Evolutionary conservation across 2,329 filamentous ascomycete genomes (phyloP), one percentile per base, ranked within the genome.

Genomic region (Xylaria sp.): DNA sequence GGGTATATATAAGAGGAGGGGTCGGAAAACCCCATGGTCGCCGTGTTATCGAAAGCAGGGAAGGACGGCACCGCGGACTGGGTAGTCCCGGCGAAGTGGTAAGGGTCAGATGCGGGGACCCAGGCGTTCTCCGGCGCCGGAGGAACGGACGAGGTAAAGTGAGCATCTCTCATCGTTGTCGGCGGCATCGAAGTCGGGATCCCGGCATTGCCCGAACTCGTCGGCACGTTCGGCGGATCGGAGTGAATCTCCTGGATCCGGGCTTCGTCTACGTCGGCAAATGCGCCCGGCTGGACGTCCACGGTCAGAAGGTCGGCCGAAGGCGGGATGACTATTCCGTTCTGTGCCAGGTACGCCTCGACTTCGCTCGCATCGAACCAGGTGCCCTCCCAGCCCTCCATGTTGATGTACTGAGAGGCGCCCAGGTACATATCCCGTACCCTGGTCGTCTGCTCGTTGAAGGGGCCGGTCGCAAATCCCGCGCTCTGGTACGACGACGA

Each of bases 301-400:
- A 81, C 80, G 44, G 82, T 80, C 1, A 88, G 76, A 50, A 82
- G 85, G 17, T 88, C 85, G 8, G 81, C 77, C 8, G 77, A 74
- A 0, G 81, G 78, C 8, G 87, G 81, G 47, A 92, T 84, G 42
- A 76, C 68, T 24, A 91, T 81, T 4, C 86, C 86, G 24, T 82
- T 80, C 45, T 82, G 78, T 39, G 79, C 80, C 2, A 95, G 74
- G 66, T 92, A 94, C 11, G 82, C 78, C 69, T 94, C 88, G 0
- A 92, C 86, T 68, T 94, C 91, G 54, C 90, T 81, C 0, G 85
- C 75, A 65, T 94, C 90, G 62, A 89, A 90, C 77, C 90, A 94
- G 46, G 90, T 83, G 4, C 89, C 89, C 54, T 88, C 82, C 56
- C 87, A 89, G 0, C 84, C 88, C 1, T 81, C 78, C 7, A 86